A percentile compares a stretch with the other conserved stretches of the same genome.
Evolutionary conservation across 345 rosid species (phyloP).

Genomic region (Eucalyptus urophylla): DNA sequence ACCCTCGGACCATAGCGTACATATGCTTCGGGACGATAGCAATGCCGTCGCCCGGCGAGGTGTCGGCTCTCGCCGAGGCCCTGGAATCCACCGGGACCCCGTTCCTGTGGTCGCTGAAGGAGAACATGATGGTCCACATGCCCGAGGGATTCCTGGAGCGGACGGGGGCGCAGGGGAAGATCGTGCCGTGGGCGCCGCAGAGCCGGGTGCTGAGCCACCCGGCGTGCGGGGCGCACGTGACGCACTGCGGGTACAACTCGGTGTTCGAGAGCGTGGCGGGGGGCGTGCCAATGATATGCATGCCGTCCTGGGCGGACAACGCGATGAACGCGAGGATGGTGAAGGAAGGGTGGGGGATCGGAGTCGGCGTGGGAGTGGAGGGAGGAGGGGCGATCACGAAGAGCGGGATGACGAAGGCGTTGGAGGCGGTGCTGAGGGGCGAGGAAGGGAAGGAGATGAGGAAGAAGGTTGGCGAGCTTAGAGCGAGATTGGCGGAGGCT

Average conservation of each 20-base stretch:
- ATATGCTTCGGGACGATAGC: conserved; percentile 44
- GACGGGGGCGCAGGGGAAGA: conserved; percentile 13
- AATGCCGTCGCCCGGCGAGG: conserved; percentile 17
- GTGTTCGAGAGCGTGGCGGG: conserved; percentile 29
- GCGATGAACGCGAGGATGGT: conserved; percentile 1
- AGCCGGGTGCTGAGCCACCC: conserved; percentile 20
- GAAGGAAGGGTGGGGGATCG: conserved; percentile 9
- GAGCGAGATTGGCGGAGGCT: neutral
- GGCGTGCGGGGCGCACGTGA: conserved; percentile 22
- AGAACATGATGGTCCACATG: neutral
- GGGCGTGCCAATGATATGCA: conserved; percentile 51
- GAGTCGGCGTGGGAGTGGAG: neutral
- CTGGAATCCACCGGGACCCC: conserved; percentile 20
- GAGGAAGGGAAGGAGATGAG: conserved; percentile 1
- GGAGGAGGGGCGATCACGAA: neutral
- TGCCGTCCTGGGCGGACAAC: conserved; percentile 44
- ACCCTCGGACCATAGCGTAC: conserved; percentile 25
- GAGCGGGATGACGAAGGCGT: neutral
- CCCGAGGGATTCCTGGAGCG: conserved; percentile 19
- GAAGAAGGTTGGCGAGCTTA: neutral
- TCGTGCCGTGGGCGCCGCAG: conserved; percentile 56
- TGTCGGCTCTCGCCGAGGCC: conserved; percentile 39
- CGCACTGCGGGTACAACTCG: conserved; percentile 44
- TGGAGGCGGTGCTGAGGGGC: neutral
- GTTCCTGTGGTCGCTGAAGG: conserved; percentile 10